Conservation (phyloP, 1,139 yeast species). For the Lodderomyces metapsilosis region DNA sequence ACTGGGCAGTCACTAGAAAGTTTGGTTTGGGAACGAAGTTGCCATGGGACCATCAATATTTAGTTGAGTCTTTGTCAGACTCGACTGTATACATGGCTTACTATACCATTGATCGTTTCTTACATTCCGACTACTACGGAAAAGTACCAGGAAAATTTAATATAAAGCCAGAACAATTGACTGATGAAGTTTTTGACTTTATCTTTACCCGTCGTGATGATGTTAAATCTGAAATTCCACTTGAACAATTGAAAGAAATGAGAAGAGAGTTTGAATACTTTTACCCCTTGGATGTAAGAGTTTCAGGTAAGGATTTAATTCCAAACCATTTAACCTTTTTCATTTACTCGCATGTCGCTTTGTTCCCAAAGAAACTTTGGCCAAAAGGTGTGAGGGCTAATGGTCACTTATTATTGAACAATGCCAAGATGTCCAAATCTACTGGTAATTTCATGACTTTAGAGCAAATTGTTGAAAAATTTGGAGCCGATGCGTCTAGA, state of each 20-base stretch:
- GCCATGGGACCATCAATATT: constrained; percentile 95
- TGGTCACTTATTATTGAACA: constrained; percentile 93
- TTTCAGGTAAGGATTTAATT: constrained; percentile 95
- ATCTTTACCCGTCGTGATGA: constrained; percentile 74
- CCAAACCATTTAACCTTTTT: constrained; percentile 97
- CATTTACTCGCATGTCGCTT: constrained; percentile 87
- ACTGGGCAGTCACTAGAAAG: constrained; percentile 98
- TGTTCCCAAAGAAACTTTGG: constrained; percentile 90
- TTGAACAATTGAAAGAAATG: constrained; percentile 64
- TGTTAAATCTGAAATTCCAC: constrained; percentile 60
- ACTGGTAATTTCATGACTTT: constrained; percentile 97
- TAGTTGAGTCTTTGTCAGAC: constrained; percentile 94
- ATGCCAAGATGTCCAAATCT: constrained; percentile 96
- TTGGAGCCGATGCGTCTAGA: constrained; percentile 97
- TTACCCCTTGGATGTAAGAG: constrained; percentile 87
- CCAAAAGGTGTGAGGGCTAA: constrained; percentile 92
- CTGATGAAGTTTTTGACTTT: constrained; percentile 92
- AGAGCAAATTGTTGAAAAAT: constrained; percentile 78
- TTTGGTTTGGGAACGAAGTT: constrained; percentile 94
- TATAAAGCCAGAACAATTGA: constrained; percentile 81
- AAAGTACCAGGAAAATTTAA: constrained; percentile 66
- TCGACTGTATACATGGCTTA: constrained; percentile 96
- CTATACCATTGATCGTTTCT: constrained; percentile 84
- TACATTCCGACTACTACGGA: constrained; percentile 89
- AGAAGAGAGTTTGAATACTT: constrained; percentile 95